Percentiles rank a stretch among this genome's conserved stretches.
These are phyloP conservation scores for thale cress (Arabidopsis thaliana) DNA, from an alignment of 345 rosid genomes.

Conservation along the genomic window DNA sequence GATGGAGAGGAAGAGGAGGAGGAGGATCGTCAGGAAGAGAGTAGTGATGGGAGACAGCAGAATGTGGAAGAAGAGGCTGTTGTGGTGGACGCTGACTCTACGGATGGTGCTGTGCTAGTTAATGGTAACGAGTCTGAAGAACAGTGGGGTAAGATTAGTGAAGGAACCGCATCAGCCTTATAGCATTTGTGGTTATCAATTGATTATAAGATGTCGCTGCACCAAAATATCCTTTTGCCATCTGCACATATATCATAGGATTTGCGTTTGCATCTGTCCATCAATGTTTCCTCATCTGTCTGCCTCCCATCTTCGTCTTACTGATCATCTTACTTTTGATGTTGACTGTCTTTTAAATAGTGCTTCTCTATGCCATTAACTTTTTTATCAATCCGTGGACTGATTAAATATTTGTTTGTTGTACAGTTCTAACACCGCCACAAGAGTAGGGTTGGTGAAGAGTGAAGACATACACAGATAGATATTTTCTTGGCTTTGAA, in stretches of 20 bases:
- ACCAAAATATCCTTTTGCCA: background rate
- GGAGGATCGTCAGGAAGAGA: slow-evolving; percentile 65
- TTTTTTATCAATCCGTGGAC: slow-evolving; percentile 2
- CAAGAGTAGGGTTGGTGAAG: slow-evolving; percentile 37
- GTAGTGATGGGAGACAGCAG: slow-evolving; percentile 59
- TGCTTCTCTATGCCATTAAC: background rate
- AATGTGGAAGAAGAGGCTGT: slow-evolving; percentile 87
- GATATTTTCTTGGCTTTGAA: slow-evolving; percentile 23
- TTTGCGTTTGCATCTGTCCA: background rate
- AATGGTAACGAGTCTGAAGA: slow-evolving; percentile 89
- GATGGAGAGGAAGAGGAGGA: slow-evolving; percentile 15
- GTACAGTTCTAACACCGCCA: slow-evolving; percentile 43
- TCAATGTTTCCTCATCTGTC: background rate
- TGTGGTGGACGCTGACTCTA: slow-evolving; percentile 87
- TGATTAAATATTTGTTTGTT: slow-evolving; percentile 15
- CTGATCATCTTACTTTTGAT: background rate
- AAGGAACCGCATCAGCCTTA: slow-evolving; percentile 81
- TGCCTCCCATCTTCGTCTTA: background rate
- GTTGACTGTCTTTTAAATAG: background rate
- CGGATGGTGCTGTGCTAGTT: slow-evolving; percentile 84
- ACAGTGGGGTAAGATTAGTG: slow-evolving; percentile 96
- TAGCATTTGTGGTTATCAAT: slow-evolving; percentile 76
- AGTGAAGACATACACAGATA: background rate
- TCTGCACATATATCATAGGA: slow-evolving; percentile 12
- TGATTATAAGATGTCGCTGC: slow-evolving; percentile 53